Base-by-base conservation (phyloP, 768 basidiomycete species). In the Auriscalpium orientale region DNA sequence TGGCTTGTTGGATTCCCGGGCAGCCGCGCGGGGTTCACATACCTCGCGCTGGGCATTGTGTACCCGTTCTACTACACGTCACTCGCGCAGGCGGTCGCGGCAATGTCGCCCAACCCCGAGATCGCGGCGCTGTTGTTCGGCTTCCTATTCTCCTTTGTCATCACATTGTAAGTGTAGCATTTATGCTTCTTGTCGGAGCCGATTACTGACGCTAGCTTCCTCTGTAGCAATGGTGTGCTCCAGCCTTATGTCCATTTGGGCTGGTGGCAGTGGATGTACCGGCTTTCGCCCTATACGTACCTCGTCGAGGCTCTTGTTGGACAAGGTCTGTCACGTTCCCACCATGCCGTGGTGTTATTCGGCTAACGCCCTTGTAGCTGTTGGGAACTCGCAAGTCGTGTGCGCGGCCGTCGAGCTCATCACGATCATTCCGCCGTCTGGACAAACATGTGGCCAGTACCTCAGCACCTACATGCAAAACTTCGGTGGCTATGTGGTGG, bases 351-450 rank as follows among this genome's bases (percentile, higher is more conserved):
- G 9, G 36, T 12, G 2, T 15, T 34, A 35, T 15, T 20, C 45
- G 43, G 3, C 1, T 52, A 47, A 40, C 38, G 20, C 33, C 51
- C 22, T 58, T 49, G 6, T 15, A 83, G 84, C 79, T 10, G 64
- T 87, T 12, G 83, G 82, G 0, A 72, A 68, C 8, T 69, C 75
- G 49, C 57, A 67, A 1, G 73, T 87, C 49, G 71, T 68, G 15
- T 94, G 92, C 66, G 67, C 84, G 0, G n/a, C 68, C 0, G 67
- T 74, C 50, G 92, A 94, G 66, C 72, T 81, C n/a, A 79, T 83
- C 3, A 73, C 72, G 1, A 65, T 94, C 58, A 64, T 65, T 2
- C 75, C 79, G 3, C 78, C 80, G 1, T 55, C 64, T 0, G 78
- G 77, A 4, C 70, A 71, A 56, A 74, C 78, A 0, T 85, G 83